Base-by-base conservation (phyloP, 2,329 filamentous ascomycete genomes). In the Meredithiella fracta region DNA sequence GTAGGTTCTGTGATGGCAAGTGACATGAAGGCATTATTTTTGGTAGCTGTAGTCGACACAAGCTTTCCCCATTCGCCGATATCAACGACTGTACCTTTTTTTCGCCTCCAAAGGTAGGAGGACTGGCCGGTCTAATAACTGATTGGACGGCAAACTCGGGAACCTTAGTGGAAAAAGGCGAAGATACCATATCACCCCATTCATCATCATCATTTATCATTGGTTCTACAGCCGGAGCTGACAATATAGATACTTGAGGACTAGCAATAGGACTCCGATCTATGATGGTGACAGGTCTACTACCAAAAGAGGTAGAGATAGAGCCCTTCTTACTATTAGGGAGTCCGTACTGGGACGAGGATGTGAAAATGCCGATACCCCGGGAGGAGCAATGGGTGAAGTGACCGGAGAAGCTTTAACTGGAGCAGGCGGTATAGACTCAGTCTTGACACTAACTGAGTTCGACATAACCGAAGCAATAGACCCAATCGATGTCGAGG, bases 151-250 rank as follows among this genome's bases (percentile, higher is more conserved):
- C 15, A 47, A 23, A 15, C 44, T 42, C 14, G 7, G 49, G 25
- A 20, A 44, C 22, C 8, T 31, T 42, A 3, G 25, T 40, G 5
- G 26, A 14, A 9, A 22, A 37, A 15, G 49, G 55, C n/a, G 56
- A 58, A 7, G 53, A 55, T n/a, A 80, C 68, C 77, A 80, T 80
- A 59, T 80, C 77, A 1, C 77, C 77, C 77, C 77, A 80, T 38
- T 80, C 77, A 47, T 78, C 75, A 3, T 77, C 68, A 4, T 68
- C 67, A 22, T 50, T 26, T 34, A 42, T 9, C 17, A 11, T 40
- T 23, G 25, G 42, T 38, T 44, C n/a, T 6, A 38, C 44, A 49
- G 25, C 44, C 2, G 44, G 17, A 3, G n/a, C 44, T 49, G 44
- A 49, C 15, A 8, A 37, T 29, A 6, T 38, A 15, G 29, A 8